Evolutionary conservation across 345 rosid genomes (phyloP), one percentile per base, ranked within the genome.

Genomic region (Salix arbutifolia): DNA sequence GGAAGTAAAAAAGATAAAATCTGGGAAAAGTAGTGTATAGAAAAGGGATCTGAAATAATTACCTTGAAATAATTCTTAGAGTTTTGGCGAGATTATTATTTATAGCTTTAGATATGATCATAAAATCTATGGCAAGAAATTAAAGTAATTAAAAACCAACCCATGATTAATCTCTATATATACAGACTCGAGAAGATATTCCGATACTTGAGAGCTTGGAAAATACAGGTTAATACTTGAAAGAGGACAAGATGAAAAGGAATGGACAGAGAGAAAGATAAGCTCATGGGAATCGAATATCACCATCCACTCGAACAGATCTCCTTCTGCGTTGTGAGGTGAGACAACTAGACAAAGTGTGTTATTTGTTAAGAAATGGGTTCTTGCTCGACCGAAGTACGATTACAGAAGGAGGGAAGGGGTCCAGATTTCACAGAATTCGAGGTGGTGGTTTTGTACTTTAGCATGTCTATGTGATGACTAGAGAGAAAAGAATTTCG

Each of bases 21-120:
- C 77, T 16, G 8, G 74, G 28, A 71, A 75, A 83, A 73, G 78
- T 61, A 74, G 52, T n/a, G 58, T 6, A 18, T 70, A 64, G 72
- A 61, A 76, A 72, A 79, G 42, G n/a, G 53, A 5, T 6, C 17
- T 6, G 58, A 52, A 12, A 16, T 12, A 46, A 46, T 9, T 16
- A 61, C 70, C 70, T 23, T 1, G n/a, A 70, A n/a, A 9, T 58
- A 4, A 58, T 58, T 58, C 64, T 10, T 23, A 33, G 62, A 58
- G 14, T n/a, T 25, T 8, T n/a, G 28, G 25, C 25, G 4, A 1
- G 37, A 33, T 33, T 33, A 40, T 40, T 10, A 40, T 40, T 10
- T 40, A 40, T 40, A 40, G 12, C 44, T 40, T 40, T 40, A 40
- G 12, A 40, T 40, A 10, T 40, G 46, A 40, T 31, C 33, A 31